phyloP scores from a whole-genome alignment of 139 green algal species.

The Penium margaritaceum region DNA sequence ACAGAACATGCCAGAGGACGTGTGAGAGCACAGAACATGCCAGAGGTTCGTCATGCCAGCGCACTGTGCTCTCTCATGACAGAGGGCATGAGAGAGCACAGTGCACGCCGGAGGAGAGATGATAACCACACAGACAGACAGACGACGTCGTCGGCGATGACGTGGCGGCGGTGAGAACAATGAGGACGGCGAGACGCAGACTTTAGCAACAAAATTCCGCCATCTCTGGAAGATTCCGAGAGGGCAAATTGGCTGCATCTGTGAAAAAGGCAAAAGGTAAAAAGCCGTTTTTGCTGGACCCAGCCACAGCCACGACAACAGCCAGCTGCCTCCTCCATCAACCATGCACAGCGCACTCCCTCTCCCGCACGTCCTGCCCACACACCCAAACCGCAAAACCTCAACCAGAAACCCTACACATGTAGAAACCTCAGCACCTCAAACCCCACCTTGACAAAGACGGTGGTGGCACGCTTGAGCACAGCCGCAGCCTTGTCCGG shows the following conservation, averaged over 20 bases:
- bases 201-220: too few relatives aligned
- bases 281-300: too few relatives aligned
- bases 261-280: too few relatives aligned
- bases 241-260: too few relatives aligned
- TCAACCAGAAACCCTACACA: not conserved
- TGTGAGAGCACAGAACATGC: too few relatives aligned
- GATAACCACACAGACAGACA: too few relatives aligned
- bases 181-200: too few relatives aligned
- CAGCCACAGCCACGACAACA: not conserved
- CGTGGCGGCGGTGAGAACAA: too few relatives aligned
- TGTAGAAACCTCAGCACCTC: too few relatives aligned
- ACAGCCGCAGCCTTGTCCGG: slow-evolving; percentile 34
- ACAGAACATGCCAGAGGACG: too few relatives aligned
- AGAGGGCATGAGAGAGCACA: slow-evolving; percentile 10
- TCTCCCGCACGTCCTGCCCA: not conserved
- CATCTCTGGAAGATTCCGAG: too few relatives aligned
- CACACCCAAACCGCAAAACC: not conserved
- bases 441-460: slow-evolving; percentile 58
- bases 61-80: not conserved
- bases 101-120: not conserved
- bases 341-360: not conserved
- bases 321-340: not conserved
- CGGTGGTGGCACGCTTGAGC: slow-evolving; percentile 51
- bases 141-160: too few relatives aligned
- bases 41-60: not conserved